Conservation (phyloP, 257 asterid genomes). For the Solanum dulcamara region DNA sequence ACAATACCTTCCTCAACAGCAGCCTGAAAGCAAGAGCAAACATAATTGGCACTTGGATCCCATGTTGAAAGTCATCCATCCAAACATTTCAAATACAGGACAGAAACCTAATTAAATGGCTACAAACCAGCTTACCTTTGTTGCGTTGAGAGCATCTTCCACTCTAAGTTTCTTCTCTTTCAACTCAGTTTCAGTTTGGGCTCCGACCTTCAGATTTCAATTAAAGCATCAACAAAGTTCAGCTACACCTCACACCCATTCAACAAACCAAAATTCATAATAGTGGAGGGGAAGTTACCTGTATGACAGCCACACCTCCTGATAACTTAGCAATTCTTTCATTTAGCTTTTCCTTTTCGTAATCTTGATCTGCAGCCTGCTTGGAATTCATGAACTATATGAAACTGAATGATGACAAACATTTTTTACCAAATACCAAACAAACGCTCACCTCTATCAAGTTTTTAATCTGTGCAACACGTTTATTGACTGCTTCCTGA, state of each 20-base stretch:
- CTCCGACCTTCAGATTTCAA: slow-evolving; percentile 64
- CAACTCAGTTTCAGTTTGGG: slow-evolving; percentile 95
- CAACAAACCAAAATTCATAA: background rate
- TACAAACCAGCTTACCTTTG: slow-evolving; percentile 41
- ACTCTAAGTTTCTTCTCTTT: slow-evolving; percentile 96
- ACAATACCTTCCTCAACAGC: slow-evolving; percentile 99
- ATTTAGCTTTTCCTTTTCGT: slow-evolving; percentile 72
- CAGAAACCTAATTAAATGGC: background rate
- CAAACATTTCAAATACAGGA: background rate
- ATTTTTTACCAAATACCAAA: background rate
- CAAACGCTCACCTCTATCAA: slow-evolving; percentile 59
- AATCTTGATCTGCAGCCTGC: slow-evolving; percentile 90
- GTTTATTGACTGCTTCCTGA: slow-evolving; percentile 75
- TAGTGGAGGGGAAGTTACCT: slow-evolving; percentile 30
- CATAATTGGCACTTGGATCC: background rate
- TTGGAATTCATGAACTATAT: background rate
- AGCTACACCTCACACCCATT: background rate
- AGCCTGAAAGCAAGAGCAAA: slow-evolving; percentile 40
- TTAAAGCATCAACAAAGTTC: background rate
- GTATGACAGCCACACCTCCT: slow-evolving; percentile 97
- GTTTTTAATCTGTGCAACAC: slow-evolving; percentile 74
- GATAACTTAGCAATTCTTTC: slow-evolving; percentile 96
- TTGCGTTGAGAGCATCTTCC: slow-evolving; percentile 98
- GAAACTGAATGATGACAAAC: background rate
- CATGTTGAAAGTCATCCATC: background rate